A percentile compares a stretch with the other conserved stretches of the same genome.
These are phyloP conservation scores for Tetrapyrgos nigripes DNA, from an alignment of 1,284 basidiomycete genomes.

Conservation along the genomic window DNA sequence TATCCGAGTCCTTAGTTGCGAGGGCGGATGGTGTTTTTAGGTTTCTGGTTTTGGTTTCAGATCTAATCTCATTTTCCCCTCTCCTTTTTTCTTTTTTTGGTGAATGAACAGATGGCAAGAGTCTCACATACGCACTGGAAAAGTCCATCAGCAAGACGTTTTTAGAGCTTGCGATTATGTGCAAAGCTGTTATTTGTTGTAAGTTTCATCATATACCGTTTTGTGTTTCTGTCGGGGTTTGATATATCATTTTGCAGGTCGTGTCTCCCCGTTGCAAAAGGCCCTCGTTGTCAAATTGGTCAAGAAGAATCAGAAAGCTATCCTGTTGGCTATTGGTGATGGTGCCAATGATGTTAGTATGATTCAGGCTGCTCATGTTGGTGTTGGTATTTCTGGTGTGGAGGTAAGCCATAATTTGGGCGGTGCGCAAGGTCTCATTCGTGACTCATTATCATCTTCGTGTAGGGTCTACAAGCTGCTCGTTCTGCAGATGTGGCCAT, in stretches of 20 bases:
- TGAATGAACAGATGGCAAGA: slow-evolving; percentile 83
- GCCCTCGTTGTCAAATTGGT: slow-evolving; percentile 98
- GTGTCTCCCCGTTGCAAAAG: slow-evolving; percentile 98
- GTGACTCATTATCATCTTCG: neutral
- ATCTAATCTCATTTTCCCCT: slow-evolving; percentile 12
- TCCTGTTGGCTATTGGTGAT: slow-evolving; percentile 95
- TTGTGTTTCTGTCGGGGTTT: neutral
- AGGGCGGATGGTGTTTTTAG: too few relatives aligned
- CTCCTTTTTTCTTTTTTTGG: neutral
- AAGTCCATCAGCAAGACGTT: slow-evolving; percentile 91
- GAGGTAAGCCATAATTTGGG: slow-evolving; percentile 68
- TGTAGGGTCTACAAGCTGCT: slow-evolving; percentile 93
- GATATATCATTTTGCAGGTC: slow-evolving; percentile 57
- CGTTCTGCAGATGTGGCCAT: slow-evolving; percentile 97
- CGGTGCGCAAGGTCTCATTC: too few relatives aligned
- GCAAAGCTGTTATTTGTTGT: slow-evolving; percentile 99
- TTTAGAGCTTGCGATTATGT: slow-evolving; percentile 96
- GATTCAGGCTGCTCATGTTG: slow-evolving; percentile 97
- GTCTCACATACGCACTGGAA: slow-evolving; percentile 90
- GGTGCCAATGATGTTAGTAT: slow-evolving; percentile 98
- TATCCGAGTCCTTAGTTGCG: too few relatives aligned
- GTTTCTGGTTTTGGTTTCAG: too few relatives aligned
- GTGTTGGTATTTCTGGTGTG: slow-evolving; percentile 97
- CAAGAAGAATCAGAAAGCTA: slow-evolving; percentile 93
- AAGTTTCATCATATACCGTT: too few relatives aligned